These are phyloP conservation scores for Tulasnella sp. DNA, from an alignment of 768 basidiomycete species.

Conservation along the genomic window DNA sequence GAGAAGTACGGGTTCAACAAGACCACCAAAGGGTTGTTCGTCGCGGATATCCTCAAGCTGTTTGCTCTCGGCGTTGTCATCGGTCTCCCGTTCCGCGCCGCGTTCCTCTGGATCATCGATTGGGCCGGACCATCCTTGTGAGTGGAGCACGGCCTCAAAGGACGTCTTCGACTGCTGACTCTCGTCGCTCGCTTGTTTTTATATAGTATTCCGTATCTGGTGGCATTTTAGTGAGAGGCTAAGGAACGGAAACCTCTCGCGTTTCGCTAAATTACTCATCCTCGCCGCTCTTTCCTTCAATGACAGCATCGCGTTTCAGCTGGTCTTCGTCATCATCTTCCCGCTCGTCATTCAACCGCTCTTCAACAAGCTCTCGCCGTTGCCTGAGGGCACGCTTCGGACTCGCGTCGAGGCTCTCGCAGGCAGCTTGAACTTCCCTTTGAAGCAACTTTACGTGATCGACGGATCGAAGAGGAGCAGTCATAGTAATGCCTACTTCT, in stretches of 20 bases:
- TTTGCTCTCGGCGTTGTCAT: slow-evolving; percentile 71
- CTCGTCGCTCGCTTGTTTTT: background rate
- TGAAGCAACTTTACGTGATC: slow-evolving; percentile 94
- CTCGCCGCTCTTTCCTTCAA: background rate
- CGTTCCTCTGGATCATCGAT: slow-evolving; percentile 85
- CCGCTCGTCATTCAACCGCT: slow-evolving; percentile 90
- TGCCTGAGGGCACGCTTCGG: slow-evolving; percentile 76
- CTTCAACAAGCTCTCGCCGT: slow-evolving; percentile 95
- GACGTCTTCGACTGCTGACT: no score
- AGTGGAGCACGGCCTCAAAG: background rate
- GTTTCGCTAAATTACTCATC: background rate
- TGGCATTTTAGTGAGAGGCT: slow-evolving; percentile 77
- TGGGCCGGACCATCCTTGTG: slow-evolving; percentile 88
- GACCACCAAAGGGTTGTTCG: slow-evolving; percentile 73
- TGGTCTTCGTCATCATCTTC: slow-evolving; percentile 80
- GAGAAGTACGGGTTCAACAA: slow-evolving; percentile 98
- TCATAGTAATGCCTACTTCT: slow-evolving; percentile 97
- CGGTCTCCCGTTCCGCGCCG: slow-evolving; percentile 83
- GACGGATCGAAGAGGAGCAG: slow-evolving; percentile 95
- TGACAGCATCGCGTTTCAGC: slow-evolving; percentile 74
- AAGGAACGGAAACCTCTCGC: no score
- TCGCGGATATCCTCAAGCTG: slow-evolving; percentile 78
- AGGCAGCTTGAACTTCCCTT: slow-evolving; percentile 81
- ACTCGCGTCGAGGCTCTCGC: slow-evolving; percentile 78
- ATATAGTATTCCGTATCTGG: slow-evolving; percentile 74